These are phyloP conservation scores for Baorangia bicolor DNA, from an alignment of 768 basidiomycete genomes.

Conservation along the genomic window DNA sequence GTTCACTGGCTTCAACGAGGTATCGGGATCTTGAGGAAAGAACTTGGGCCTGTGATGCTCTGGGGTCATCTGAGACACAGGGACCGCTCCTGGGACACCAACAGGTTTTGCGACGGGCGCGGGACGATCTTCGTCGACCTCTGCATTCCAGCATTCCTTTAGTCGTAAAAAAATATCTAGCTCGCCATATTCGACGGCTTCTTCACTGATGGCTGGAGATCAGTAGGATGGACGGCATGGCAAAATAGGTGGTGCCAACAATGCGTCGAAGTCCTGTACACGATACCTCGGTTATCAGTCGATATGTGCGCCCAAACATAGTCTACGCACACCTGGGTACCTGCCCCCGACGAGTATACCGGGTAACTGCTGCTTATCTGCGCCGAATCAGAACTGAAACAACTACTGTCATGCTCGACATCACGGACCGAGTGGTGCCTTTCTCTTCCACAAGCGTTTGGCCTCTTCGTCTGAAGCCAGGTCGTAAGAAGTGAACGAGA, in stretches of 20 bases:
- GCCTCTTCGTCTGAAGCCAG: conserved; percentile 82
- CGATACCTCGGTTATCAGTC: conserved; percentile 4
- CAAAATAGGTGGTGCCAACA: conserved; percentile 46
- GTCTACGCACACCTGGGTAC: conserved; percentile 68
- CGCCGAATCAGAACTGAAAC: neutral
- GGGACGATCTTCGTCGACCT: conserved; percentile 59
- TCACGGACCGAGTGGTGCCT: conserved; percentile 61
- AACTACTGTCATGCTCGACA: neutral
- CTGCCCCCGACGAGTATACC: conserved; percentile 77
- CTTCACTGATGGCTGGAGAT: conserved; percentile 54
- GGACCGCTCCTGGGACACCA: conserved; percentile 77
- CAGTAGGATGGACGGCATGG: conserved; percentile 1
- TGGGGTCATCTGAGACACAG: conserved; percentile 80
- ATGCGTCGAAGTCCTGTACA: conserved; percentile 64
- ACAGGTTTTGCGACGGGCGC: conserved; percentile 57
- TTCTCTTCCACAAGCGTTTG: conserved; percentile 78
- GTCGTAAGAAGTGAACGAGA: conserved; percentile 78
- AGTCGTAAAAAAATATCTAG: conserved; percentile 69
- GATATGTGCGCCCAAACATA: neutral
- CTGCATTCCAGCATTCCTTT: conserved; percentile 64
- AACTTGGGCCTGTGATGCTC: conserved; percentile 62
- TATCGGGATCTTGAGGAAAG: conserved; percentile 42
- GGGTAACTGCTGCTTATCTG: conserved; percentile 83
- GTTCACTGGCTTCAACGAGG: conserved; percentile 56
- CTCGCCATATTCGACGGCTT: conserved; percentile 78